Percentiles rank a stretch among this genome's conserved stretches.
phyloP scores from a whole-genome alignment of 495 filamentous ascomycete genomes.

The Chaetomium fimeti region DNA sequence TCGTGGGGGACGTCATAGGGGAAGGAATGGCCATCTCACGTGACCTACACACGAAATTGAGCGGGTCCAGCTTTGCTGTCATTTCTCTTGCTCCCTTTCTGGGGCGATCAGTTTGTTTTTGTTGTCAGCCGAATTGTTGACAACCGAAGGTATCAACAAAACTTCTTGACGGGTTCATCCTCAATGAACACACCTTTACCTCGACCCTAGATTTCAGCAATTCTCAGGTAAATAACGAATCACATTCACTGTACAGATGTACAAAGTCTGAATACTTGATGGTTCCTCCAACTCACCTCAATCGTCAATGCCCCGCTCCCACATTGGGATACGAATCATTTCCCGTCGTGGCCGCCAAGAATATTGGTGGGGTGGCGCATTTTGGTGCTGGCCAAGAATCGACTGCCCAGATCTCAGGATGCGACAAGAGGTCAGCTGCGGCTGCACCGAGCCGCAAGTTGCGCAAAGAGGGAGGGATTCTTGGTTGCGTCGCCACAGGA shows the following conservation, averaged over 20 bases:
- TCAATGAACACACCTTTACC: no score
- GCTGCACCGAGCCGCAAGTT: not conserved
- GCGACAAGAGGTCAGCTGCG: not conserved
- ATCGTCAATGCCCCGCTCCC: not conserved
- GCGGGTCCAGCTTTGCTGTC: not conserved
- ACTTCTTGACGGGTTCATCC: no score
- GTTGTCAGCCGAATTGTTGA: no score
- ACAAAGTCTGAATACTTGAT: not conserved
- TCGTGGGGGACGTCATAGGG: conserved; percentile 1
- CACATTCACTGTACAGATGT: no score
- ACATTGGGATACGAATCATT: not conserved
- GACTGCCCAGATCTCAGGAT: not conserved
- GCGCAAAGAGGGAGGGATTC: not conserved
- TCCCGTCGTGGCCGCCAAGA: not conserved
- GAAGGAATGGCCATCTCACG: not conserved
- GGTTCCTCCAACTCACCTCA: not conserved
- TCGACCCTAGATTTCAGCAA: no score
- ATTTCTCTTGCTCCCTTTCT: not conserved
- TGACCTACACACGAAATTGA: not conserved
- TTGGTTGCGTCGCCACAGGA: not conserved
- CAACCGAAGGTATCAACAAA: no score
- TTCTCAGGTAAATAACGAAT: no score
- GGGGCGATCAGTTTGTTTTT: no score
- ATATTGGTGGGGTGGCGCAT: not conserved
- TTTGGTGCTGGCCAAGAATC: not conserved